These are phyloP conservation scores for Penicillium lividum DNA, from an alignment of 495 filamentous ascomycete species.

Conservation along the genomic window DNA sequence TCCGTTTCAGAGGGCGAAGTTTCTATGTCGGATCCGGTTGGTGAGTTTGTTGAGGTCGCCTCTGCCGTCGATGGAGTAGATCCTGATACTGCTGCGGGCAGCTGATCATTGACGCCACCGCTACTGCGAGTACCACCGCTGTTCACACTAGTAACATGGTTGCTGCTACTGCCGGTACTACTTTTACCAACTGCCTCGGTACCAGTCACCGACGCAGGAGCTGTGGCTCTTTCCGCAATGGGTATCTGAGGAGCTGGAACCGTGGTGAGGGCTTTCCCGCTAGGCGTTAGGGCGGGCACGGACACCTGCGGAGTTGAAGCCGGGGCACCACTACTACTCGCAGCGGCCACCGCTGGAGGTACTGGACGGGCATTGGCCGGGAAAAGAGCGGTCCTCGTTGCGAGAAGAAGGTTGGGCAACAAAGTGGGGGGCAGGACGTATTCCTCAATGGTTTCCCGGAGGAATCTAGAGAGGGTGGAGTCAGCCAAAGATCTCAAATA, in stretches of 20 bases:
- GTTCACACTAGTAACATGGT: background rate
- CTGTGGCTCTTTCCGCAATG: slow-evolving; percentile 8
- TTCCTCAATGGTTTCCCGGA: slow-evolving; percentile 67
- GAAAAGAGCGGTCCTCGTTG: slow-evolving; percentile 71
- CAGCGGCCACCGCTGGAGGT: slow-evolving; percentile 23
- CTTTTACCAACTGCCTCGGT: slow-evolving; percentile 18
- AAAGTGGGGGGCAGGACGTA: slow-evolving; percentile 65
- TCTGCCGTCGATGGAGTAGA: slow-evolving; percentile 7
- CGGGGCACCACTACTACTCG: slow-evolving; percentile 24
- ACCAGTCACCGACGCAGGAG: background rate
- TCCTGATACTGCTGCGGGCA: slow-evolving; percentile 5
- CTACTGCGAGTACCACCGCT: slow-evolving; percentile 10
- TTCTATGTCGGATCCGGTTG: slow-evolving; percentile 19
- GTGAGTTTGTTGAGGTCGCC: slow-evolving; percentile 6
- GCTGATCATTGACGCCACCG: slow-evolving; percentile 14
- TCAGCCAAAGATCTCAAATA: slow-evolving; percentile 26
- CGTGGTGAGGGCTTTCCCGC: slow-evolving; percentile 15
- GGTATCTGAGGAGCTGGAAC: slow-evolving; percentile 6
- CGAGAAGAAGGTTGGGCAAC: slow-evolving; percentile 72
- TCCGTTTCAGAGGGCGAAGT: slow-evolving; percentile 36
- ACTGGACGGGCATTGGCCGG: slow-evolving; percentile 66
- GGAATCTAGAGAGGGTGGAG: slow-evolving; percentile 56
- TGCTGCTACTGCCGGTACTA: slow-evolving; percentile 22
- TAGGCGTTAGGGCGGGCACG: slow-evolving; percentile 29
- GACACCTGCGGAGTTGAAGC: slow-evolving; percentile 32